Conservation (phyloP, 2,329 filamentous ascomycete species). For the Trichoderma pleuroti region DNA sequence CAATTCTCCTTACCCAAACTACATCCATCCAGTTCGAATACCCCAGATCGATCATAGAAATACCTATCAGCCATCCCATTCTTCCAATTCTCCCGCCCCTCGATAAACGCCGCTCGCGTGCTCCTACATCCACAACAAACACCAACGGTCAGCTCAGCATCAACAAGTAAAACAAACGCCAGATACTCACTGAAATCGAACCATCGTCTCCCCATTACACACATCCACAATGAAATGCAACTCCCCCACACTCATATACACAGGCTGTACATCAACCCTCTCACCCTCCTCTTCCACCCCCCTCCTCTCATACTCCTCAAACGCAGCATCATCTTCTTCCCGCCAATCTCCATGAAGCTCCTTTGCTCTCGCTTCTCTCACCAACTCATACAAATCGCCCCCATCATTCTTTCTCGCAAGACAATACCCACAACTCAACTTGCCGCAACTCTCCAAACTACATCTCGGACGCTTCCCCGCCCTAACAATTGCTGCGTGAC, state of each 20-base stretch:
- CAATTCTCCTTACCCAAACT: not conserved
- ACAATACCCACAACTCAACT: not conserved
- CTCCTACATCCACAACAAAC: not conserved
- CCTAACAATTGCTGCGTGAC: not conserved
- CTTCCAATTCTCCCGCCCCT: not conserved
- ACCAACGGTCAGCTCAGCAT: not conserved
- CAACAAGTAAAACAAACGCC: not conserved
- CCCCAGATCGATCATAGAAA: not conserved
- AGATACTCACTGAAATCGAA: constrained; percentile 14
- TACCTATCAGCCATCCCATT: not conserved
- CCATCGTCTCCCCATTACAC: constrained; percentile 1
- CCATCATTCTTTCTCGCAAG: not conserved
- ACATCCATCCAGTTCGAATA: not conserved
- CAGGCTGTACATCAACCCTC: not conserved
- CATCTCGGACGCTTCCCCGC: not conserved
- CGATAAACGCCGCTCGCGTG: not conserved
- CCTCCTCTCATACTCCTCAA: not conserved
- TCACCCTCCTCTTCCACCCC: not conserved
- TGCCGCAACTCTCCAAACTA: not conserved
- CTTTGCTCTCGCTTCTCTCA: not conserved
- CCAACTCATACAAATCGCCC: not conserved
- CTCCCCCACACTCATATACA: constrained; percentile 9
- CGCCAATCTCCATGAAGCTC: not conserved
- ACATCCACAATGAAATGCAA: constrained; percentile 17
- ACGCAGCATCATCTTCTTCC: not conserved